phyloP scores from a whole-genome alignment of 805 yeast genomes.

The Wickerhamomyces alni region DNA sequence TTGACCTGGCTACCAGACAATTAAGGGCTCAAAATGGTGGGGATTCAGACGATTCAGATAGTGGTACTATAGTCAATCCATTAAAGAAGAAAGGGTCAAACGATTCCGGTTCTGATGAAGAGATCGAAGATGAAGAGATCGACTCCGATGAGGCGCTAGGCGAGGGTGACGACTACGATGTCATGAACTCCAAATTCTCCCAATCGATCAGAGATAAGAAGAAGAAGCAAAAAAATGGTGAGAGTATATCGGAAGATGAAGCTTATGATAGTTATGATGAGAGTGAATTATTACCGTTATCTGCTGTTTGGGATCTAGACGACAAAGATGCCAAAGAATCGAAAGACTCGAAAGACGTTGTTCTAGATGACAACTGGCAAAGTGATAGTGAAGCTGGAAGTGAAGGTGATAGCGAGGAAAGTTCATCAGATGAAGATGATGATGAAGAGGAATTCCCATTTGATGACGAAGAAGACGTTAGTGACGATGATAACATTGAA shows the following conservation, averaged over 20 bases:
- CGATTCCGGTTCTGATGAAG: conserved; percentile 25
- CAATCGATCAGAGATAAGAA: conserved; percentile 58
- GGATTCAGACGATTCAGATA: conserved; percentile 26
- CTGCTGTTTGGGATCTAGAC: conserved; percentile 89
- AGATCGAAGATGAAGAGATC: conserved; percentile 57
- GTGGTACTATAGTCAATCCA: conserved; percentile 34
- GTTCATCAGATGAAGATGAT: conserved; percentile 32
- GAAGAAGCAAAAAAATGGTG: conserved; percentile 29
- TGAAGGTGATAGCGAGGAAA: conserved; percentile 22
- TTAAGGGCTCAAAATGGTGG: conserved; percentile 25
- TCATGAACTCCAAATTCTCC: conserved; percentile 58
- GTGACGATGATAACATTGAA: conserved; percentile 47
- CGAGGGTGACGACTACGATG: conserved; percentile 68
- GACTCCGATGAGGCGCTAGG: conserved; percentile 89
- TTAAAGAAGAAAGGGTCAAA: conserved; percentile 24
- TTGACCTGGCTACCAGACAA: conserved; percentile 42
- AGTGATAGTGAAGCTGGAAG: conserved; percentile 12
- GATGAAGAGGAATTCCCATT: conserved; percentile 35
- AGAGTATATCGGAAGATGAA: conserved; percentile 41
- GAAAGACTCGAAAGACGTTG: conserved; percentile 20
- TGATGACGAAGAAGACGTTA: conserved; percentile 32
- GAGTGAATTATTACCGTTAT: conserved; percentile 62
- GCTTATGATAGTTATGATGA: conserved; percentile 77
- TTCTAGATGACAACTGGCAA: conserved; percentile 18
- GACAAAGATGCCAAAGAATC: conserved; percentile 38